Conservation (phyloP, 208 protist species). For the Trypanosoma lewisi region DNA sequence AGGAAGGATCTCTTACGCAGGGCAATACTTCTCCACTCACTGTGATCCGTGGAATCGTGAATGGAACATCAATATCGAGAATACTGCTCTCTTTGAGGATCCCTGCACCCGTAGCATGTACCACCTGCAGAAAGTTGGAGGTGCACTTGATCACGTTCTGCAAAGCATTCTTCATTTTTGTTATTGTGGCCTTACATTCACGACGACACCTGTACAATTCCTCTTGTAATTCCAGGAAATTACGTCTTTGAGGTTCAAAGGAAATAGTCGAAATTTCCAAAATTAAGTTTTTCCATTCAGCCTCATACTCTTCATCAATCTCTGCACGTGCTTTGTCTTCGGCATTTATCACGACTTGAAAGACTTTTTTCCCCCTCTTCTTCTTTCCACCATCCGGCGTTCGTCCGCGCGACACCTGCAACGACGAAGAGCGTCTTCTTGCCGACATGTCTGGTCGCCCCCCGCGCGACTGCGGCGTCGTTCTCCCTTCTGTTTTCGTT, state of each 20-base stretch:
- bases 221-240: constrained; percentile 33
- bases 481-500: too few species aligned
- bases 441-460: background rate
- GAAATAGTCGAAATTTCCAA: constrained; percentile 30
- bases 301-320: constrained; percentile 26
- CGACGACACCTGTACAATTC: constrained; percentile 13
- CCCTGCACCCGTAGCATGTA: constrained; percentile 26
- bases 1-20: constrained; percentile 10
- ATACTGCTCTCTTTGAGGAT: constrained; percentile 29
- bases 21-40: background rate
- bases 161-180: constrained; percentile 27
- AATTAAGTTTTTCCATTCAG: constrained; percentile 27
- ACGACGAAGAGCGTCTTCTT: background rate
- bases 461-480: background rate
- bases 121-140: constrained; percentile 26
- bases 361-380: background rate
- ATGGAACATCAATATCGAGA: constrained; percentile 29
- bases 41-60: background rate
- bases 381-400: background rate
- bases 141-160: constrained; percentile 29
- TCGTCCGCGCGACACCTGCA: background rate
- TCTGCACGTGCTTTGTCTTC: constrained; percentile 19
- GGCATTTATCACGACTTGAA: background rate
- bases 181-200: constrained; percentile 30
- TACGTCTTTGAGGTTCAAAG: constrained; percentile 36